These are phyloP conservation scores for Tolypocladium nubicola DNA, from an alignment of 2,329 filamentous ascomycete genomes.

Conservation along the genomic window DNA sequence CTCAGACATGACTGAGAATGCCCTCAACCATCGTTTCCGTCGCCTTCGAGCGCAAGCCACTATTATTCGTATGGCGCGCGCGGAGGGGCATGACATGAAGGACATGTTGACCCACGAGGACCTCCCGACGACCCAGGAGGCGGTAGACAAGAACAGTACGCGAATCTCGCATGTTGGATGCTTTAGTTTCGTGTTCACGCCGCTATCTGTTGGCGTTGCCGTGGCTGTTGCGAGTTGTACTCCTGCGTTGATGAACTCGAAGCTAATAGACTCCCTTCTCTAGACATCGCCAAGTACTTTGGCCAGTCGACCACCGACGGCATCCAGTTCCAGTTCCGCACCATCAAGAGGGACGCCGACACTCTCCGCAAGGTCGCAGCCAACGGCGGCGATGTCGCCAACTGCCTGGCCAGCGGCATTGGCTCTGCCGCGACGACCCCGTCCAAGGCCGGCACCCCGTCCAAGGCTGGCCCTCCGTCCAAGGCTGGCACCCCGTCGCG, in stretches of 20 bases:
- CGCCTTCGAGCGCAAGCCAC: conserved; percentile 31
- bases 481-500: conserved; percentile 10
- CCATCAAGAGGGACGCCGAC: conserved; percentile 42
- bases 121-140: conserved; percentile 26
- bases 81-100: conserved; percentile 29
- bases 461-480: conserved; percentile 16
- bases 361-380: conserved; percentile 33
- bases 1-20: conserved; percentile 35
- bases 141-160: conserved; percentile 31
- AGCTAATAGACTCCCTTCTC: not conserved
- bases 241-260: not conserved
- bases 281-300: conserved; percentile 50
- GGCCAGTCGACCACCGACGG: conserved; percentile 47
- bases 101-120: conserved; percentile 24
- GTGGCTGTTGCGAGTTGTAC: not conserved
- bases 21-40: conserved; percentile 42
- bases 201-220: not conserved
- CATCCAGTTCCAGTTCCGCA: conserved; percentile 50
- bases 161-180: not conserved
- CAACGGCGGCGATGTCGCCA: conserved; percentile 34
- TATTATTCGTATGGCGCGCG: conserved; percentile 24
- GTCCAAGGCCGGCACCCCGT: conserved; percentile 15
- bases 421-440: conserved; percentile 18
- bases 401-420: conserved; percentile 19
- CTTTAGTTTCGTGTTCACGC: not conserved